Conservation (phyloP, 2,329 filamentous ascomycete species). For the Nakataea oryzae region DNA sequence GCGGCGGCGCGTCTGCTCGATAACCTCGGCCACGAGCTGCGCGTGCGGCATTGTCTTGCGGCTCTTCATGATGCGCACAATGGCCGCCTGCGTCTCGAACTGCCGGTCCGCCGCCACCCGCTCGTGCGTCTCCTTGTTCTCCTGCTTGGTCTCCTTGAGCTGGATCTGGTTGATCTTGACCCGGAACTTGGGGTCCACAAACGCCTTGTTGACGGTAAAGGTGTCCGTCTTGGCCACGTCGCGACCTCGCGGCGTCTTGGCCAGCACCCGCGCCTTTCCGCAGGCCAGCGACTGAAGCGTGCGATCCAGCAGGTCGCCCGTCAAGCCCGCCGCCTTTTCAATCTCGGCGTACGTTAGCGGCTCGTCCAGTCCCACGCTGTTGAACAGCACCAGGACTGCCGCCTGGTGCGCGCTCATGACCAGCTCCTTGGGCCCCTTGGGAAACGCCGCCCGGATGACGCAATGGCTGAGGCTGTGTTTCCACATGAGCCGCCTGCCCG, state of each 20-base stretch:
- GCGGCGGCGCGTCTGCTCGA: conserved; percentile 76
- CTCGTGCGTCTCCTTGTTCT: conserved; percentile 90
- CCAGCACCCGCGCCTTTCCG: conserved; percentile 73
- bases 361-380: conserved; percentile 42
- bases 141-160: conserved; percentile 87
- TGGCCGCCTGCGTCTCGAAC: conserved; percentile 93
- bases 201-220: conserved; percentile 71
- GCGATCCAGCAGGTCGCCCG: conserved; percentile 69
- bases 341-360: conserved; percentile 65
- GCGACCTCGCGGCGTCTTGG: conserved; percentile 73
- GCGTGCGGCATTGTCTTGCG: conserved; percentile 77
- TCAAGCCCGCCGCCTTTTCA: conserved; percentile 60
- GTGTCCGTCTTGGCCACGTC: conserved; percentile 72
- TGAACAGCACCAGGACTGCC: conserved; percentile 83
- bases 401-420: conserved; percentile 89
- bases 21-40: conserved; percentile 86
- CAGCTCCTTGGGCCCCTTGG: conserved; percentile 74
- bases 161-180: conserved; percentile 99
- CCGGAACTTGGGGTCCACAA: conserved; percentile 72
- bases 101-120: conserved; percentile 81
- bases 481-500: conserved; percentile 77
- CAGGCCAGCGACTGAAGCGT: conserved; percentile 94
- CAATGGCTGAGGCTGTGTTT: conserved; percentile 91
- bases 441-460: conserved; percentile 70
- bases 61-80: conserved; percentile 95